Evolutionary conservation across 352 stramenopile genomes (phyloP).

Genomic region (Thraustochytrium striatum): DNA sequence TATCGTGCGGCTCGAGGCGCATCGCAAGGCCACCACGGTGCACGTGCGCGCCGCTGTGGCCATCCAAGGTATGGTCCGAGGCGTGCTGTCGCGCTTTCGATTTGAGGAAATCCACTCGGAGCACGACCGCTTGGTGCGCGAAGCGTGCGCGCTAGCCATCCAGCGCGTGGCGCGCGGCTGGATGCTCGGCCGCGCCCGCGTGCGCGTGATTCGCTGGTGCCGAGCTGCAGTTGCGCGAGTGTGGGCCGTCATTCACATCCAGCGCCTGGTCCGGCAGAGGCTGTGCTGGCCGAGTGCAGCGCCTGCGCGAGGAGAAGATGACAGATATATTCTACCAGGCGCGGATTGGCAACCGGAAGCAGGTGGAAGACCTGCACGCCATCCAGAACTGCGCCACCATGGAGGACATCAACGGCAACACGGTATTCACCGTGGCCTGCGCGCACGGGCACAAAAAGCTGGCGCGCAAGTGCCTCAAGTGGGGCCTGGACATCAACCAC

Average conservation of each 20-base stretch:
- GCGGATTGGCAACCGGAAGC: conserved; percentile 7
- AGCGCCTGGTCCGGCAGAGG: conserved; percentile 1
- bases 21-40: neutral
- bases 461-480: conserved; percentile 41
- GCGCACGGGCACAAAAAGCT: conserved; percentile 9
- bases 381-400: conserved; percentile 6
- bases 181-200: conserved; percentile 18
- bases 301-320: neutral
- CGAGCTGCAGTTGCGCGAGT: neutral
- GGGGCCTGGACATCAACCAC: conserved; percentile 43
- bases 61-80: conserved; percentile 21
- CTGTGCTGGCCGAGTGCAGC: neutral
- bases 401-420: conserved; percentile 41
- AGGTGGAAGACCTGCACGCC: conserved; percentile 46
- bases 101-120: conserved; percentile 32
- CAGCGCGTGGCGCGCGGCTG: conserved; percentile 32
- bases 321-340: conserved; percentile 46
- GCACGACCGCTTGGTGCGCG: conserved; percentile 1
- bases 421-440: conserved; percentile 34
- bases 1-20: neutral
- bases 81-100: neutral
- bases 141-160: conserved; percentile 35
- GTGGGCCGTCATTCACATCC: conserved; percentile 31
- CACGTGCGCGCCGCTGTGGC: neutral
- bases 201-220: conserved; percentile 5